Conservation (phyloP, 1,139 yeast genomes). For the Entelexis sorbosivorans region DNA sequence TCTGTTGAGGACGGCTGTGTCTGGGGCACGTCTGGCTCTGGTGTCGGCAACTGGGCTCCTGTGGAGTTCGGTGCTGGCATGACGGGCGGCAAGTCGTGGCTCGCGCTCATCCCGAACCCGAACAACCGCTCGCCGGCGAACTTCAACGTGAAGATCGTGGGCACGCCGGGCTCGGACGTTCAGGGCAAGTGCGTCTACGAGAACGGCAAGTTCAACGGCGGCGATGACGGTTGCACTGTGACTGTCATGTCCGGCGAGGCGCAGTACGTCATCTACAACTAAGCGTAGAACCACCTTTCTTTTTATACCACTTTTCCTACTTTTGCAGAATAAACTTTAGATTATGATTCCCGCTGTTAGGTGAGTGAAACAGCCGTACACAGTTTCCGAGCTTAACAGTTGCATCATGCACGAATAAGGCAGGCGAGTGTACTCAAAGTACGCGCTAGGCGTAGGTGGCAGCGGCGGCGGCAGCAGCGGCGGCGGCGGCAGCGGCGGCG, state of each 20-base stretch:
- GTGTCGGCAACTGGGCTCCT: constrained; percentile 97
- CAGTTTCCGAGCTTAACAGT: not conserved
- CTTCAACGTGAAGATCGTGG: constrained; percentile 78
- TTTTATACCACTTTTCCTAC: constrained; percentile 2
- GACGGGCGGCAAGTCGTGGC: constrained; percentile 66
- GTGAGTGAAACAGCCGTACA: no score
- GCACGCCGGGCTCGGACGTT: constrained; percentile 50
- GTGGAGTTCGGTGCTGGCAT: constrained; percentile 88
- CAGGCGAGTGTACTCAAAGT: no score
- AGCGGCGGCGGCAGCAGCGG: no score
- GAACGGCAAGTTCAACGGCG: constrained; percentile 66
- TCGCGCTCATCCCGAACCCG: constrained; percentile 92
- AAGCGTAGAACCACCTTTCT: constrained; percentile 2
- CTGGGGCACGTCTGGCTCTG: constrained; percentile 77
- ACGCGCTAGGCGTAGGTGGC: no score
- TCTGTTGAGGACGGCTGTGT: constrained; percentile 78
- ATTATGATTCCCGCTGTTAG: not conserved
- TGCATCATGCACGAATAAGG: not conserved
- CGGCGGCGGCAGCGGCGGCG: no score
- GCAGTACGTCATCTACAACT: constrained; percentile 50
- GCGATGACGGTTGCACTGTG: constrained; percentile 83
- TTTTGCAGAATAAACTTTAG: not conserved
- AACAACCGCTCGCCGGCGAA: constrained; percentile 68
- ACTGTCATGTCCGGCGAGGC: constrained; percentile 78
- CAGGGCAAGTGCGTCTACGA: constrained; percentile 72